Conservation (phyloP, 1,284 basidiomycete species). For the Cryptococcus hybrid region DNA sequence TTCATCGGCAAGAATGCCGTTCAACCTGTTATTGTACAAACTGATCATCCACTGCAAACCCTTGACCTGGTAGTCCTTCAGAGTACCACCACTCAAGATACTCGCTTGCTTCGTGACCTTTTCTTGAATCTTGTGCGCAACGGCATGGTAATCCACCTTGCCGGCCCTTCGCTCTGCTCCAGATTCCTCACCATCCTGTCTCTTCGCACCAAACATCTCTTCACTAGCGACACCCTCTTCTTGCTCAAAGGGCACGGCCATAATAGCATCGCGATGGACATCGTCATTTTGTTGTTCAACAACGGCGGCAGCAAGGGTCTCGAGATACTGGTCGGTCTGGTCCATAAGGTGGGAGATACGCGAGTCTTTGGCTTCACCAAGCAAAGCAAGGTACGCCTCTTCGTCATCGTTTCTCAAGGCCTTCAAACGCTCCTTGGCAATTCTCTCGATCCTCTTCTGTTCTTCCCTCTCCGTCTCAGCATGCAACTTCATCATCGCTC, state of each 20-base stretch:
- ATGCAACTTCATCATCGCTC: constrained; percentile 53
- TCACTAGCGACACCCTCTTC: constrained; percentile 78
- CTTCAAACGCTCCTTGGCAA: constrained; percentile 97
- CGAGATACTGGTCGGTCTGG: constrained; percentile 94
- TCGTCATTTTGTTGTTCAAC: constrained; percentile 89
- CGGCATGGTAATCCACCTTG: constrained; percentile 95
- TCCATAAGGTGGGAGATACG: constrained; percentile 95
- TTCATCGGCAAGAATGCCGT: constrained; percentile 91
- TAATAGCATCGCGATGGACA: constrained; percentile 35
- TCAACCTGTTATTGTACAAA: constrained; percentile 85
- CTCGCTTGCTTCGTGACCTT: constrained; percentile 78
- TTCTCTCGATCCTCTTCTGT: constrained; percentile 75
- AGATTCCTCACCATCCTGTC: constrained; percentile 62
- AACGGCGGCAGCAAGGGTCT: constrained; percentile 92
- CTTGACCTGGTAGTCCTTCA: constrained; percentile 93
- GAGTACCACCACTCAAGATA: constrained; percentile 75
- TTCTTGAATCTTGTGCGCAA: constrained; percentile 92
- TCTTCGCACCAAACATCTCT: constrained; percentile 83
- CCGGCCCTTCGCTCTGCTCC: constrained; percentile 56
- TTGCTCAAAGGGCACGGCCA: constrained; percentile 51
- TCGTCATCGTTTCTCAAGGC: constrained; percentile 98
- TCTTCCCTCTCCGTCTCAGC: constrained; percentile 57
- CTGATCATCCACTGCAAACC: constrained; percentile 98
- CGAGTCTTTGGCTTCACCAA: constrained; percentile 99
- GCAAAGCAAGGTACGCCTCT: constrained; percentile 98